phyloP scores from a whole-genome alignment of 257 asterid species.

The Eustoma russellianum region DNA sequence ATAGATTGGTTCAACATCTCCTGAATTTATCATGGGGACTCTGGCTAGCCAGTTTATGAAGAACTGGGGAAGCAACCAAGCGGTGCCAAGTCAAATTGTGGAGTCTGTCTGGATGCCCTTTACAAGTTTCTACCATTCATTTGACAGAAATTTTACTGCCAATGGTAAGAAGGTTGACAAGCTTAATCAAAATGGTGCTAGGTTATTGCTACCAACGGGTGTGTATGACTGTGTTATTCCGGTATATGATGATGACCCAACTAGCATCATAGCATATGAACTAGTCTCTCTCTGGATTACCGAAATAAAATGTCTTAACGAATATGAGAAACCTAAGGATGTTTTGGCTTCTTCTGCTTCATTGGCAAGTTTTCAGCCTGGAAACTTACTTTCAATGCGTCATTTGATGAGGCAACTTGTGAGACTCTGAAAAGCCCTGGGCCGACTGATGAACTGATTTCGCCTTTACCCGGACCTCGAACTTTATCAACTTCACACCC shows the following conservation, averaged over 20 bases:
- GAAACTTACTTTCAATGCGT: slow-evolving; percentile 37
- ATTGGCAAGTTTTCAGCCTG: slow-evolving; percentile 33
- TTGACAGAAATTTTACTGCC: slow-evolving; percentile 22
- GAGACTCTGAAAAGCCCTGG: slow-evolving; percentile 30
- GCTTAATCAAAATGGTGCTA: slow-evolving; percentile 47
- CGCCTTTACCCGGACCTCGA: slow-evolving; percentile 29
- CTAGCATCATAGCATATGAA: slow-evolving; percentile 56
- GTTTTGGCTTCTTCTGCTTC: slow-evolving; percentile 37
- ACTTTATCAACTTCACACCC: slow-evolving; percentile 42
- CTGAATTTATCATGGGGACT: slow-evolving; percentile 14
- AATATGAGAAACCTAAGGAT: slow-evolving; percentile 33
- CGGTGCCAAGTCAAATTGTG: slow-evolving; percentile 32
- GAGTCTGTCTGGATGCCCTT: slow-evolving; percentile 43
- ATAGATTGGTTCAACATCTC: slow-evolving; percentile 18
- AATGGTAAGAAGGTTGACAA: slow-evolving; percentile 32
- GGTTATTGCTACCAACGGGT: slow-evolving; percentile 48
- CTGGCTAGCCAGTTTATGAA: slow-evolving; percentile 11
- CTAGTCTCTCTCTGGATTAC: slow-evolving; percentile 49
- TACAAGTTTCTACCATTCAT: slow-evolving; percentile 26
- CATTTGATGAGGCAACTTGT: slow-evolving; percentile 37
- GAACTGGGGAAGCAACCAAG: slow-evolving; percentile 16
- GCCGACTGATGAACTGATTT: slow-evolving; percentile 32
- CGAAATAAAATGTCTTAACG: slow-evolving; percentile 35
- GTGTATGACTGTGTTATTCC: slow-evolving; percentile 44
- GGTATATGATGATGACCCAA: slow-evolving; percentile 71